These are phyloP conservation scores for Sporobolomyces phaffii DNA, from an alignment of 768 basidiomycete species.

Conservation along the genomic window DNA sequence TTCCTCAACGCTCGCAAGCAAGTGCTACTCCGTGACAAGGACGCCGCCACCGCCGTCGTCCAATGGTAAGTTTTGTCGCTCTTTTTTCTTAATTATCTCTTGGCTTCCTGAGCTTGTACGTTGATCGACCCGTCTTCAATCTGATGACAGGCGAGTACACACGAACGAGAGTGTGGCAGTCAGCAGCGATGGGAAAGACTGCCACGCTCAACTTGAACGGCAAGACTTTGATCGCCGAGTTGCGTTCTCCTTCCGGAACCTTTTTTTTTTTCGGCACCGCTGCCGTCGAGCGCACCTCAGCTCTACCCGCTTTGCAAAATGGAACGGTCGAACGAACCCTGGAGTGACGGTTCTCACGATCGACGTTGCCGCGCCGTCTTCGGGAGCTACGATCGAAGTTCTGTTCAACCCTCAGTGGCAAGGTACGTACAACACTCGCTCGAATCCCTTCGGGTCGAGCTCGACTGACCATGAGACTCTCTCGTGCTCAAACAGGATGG, in stretches of 20 bases:
- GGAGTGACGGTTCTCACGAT: slow-evolving; percentile 75
- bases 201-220: slow-evolving; percentile 71
- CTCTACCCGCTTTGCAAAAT: slow-evolving; percentile 16
- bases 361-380: slow-evolving; percentile 56
- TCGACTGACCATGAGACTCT: too few relatives aligned
- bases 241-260: slow-evolving; percentile 64
- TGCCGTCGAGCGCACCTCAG: slow-evolving; percentile 18
- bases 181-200: slow-evolving; percentile 54
- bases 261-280: slow-evolving; percentile 58
- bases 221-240: slow-evolving; percentile 58
- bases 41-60: slow-evolving; percentile 53
- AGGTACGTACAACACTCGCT: too few relatives aligned
- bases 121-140: too few relatives aligned
- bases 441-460: too few relatives aligned
- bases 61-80: slow-evolving; percentile 51
- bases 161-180: slow-evolving; percentile 77
- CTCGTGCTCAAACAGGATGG: too few relatives aligned
- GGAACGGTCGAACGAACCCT: slow-evolving; percentile 52
- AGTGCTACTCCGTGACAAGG: slow-evolving; percentile 89
- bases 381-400: slow-evolving; percentile 58
- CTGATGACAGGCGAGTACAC: slow-evolving; percentile 83
- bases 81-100: neutral
- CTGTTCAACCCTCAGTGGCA: slow-evolving; percentile 89
- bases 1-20: slow-evolving; percentile 75
- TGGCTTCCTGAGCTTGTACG: too few relatives aligned